Evolutionary conservation across 495 filamentous ascomycete genomes (phyloP).

Genomic region (Cudoniella acicularis): DNA sequence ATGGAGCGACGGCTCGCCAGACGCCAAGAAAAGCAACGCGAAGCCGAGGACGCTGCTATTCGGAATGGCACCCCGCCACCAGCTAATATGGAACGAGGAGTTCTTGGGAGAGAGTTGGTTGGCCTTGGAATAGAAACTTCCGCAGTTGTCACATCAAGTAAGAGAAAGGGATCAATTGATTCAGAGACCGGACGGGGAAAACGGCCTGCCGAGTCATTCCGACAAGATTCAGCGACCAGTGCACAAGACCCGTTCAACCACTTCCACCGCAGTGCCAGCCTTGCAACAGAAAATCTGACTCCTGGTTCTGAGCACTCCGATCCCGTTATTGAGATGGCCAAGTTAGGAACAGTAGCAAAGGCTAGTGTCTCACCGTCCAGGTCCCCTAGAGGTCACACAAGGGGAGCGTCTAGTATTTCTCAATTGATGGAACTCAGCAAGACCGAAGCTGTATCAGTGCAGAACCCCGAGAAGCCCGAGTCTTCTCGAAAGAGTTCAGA

Average conservation of each 20-base stretch:
- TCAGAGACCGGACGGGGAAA: constrained; percentile 31
- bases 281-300: constrained; percentile 25
- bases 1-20: constrained; percentile 64
- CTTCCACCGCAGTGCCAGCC: constrained; percentile 17
- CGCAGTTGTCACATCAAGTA: constrained; percentile 45
- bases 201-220: constrained; percentile 11
- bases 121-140: constrained; percentile 40
- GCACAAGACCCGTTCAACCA: constrained; percentile 8
- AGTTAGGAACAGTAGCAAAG: constrained; percentile 45
- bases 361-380: constrained; percentile 53
- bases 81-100: constrained; percentile 49
- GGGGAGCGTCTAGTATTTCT: constrained; percentile 50
- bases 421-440: constrained; percentile 47
- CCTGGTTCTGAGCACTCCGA: constrained; percentile 35
- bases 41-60: constrained; percentile 34
- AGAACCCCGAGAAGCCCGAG: constrained; percentile 37
- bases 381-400: constrained; percentile 47
- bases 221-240: constrained; percentile 7
- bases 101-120: constrained; percentile 47
- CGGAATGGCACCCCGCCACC: constrained; percentile 45
- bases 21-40: constrained; percentile 63
- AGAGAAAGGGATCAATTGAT: constrained; percentile 39
- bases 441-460: not conserved
- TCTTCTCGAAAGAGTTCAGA: constrained; percentile 36
- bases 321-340: constrained; percentile 41